phyloP scores from a whole-genome alignment of 2,329 filamentous ascomycete genomes.

The Metarhizium anisopliae region DNA sequence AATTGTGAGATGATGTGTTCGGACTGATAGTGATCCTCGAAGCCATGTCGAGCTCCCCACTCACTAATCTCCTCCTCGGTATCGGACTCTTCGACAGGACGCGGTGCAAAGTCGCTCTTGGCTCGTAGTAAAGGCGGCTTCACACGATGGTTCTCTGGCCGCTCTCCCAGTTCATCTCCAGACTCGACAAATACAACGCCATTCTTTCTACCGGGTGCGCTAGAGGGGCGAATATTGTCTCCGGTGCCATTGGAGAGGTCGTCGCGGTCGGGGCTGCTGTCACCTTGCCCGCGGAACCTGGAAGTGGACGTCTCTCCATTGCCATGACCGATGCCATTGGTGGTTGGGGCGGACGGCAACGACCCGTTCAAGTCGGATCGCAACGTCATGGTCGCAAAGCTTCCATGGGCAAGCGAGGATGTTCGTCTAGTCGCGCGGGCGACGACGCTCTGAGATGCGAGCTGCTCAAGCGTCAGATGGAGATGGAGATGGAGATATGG shows the following conservation, averaged over 20 bases:
- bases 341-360: constrained; percentile 16
- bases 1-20: constrained; percentile 81
- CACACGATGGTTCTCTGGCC: constrained; percentile 26
- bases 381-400: constrained; percentile 21
- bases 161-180: constrained; percentile 24
- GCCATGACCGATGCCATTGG: neutral
- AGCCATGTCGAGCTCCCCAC: constrained; percentile 69
- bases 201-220: constrained; percentile 35
- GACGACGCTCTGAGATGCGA: constrained; percentile 12
- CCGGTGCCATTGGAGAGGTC: constrained; percentile 15
- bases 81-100: constrained; percentile 31
- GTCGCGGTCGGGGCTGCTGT: constrained; percentile 20
- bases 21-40: constrained; percentile 85
- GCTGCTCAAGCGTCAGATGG: constrained; percentile 7
- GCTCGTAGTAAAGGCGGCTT: constrained; percentile 47
- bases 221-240: constrained; percentile 33
- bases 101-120: constrained; percentile 45
- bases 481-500: constrained; percentile 11
- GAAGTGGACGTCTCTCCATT: constrained; percentile 22
- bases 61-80: constrained; percentile 36
- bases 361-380: constrained; percentile 23
- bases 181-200: constrained; percentile 16
- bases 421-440: constrained; percentile 15
- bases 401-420: constrained; percentile 13
- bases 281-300: constrained; percentile 17